A percentile compares a stretch with the other conserved stretches of the same genome.
phyloP scores from a whole-genome alignment of 257 asterid genomes.

The Nemophila menziesii region DNA sequence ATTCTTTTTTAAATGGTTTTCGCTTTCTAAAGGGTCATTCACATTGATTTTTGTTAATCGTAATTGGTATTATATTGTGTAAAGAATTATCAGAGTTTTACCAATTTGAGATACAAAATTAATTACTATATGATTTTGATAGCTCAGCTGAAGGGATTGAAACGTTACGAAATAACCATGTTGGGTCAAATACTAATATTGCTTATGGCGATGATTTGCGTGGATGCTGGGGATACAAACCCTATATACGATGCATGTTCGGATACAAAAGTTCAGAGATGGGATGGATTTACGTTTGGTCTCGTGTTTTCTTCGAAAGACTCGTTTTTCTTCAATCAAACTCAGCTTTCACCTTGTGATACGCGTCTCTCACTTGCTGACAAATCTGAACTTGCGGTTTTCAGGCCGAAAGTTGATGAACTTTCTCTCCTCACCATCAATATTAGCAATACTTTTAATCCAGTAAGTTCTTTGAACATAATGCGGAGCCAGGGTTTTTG shows the following conservation, averaged over 20 bases:
- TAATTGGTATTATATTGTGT: too few species aligned
- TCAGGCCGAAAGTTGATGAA: conserved; percentile 89
- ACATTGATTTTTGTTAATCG: not conserved
- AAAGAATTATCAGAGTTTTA: too few species aligned
- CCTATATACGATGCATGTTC: conserved; percentile 60
- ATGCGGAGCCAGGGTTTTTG: too few species aligned
- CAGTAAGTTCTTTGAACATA: conserved; percentile 21
- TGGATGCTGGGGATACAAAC: conserved; percentile 43
- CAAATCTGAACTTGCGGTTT: conserved; percentile 48
- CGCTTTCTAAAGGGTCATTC: not conserved
- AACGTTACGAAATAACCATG: conserved; percentile 15
- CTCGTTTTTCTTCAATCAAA: conserved; percentile 57
- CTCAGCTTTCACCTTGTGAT: conserved; percentile 94
- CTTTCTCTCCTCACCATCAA: conserved; percentile 75
- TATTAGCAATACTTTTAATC: conserved; percentile 41
- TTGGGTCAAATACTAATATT: conserved; percentile 8
- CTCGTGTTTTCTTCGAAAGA: conserved; percentile 60
- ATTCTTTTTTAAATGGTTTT: too few species aligned
- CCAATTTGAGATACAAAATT: too few species aligned
- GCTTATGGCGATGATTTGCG: conserved; percentile 18
- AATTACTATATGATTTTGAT: too few species aligned
- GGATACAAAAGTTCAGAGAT: conserved; percentile 51
- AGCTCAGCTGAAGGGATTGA: not conserved
- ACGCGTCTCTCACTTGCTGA: conserved; percentile 48
- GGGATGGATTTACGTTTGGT: conserved; percentile 84